Evolutionary conservation across 352 stramenopile genomes (phyloP).

Genomic region (Globisporangium nagaii): DNA sequence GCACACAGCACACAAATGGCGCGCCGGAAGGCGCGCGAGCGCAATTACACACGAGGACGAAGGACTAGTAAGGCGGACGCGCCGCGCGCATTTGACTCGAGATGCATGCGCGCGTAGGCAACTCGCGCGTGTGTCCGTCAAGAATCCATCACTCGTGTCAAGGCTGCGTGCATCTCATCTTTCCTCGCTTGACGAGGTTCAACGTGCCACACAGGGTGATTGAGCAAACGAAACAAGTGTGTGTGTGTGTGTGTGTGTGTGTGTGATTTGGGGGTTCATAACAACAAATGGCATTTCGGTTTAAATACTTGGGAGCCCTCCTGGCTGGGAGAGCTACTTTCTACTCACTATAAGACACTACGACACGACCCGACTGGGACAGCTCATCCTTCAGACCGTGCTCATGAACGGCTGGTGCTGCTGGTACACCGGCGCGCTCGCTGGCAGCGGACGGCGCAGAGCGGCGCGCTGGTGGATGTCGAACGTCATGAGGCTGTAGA

Average conservation of each 20-base stretch:
- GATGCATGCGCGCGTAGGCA: no score
- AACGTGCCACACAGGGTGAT: neutral
- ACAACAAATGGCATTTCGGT: neutral
- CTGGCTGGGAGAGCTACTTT: no score
- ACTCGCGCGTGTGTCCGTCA: neutral
- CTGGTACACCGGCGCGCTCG: slow-evolving; percentile 8
- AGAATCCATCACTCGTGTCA: neutral
- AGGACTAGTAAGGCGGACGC: no score
- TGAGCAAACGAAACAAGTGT: neutral
- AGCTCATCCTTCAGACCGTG: slow-evolving; percentile 26
- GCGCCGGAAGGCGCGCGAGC: no score
- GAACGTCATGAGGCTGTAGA: slow-evolving; percentile 76
- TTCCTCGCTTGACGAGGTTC: neutral
- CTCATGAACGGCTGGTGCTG: slow-evolving; percentile 28
- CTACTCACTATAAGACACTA: slow-evolving; percentile 3
- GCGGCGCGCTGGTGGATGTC: slow-evolving; percentile 29
- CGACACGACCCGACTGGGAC: no score
- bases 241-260: neutral
- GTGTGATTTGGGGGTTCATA: neutral
- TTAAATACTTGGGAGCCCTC: no score
- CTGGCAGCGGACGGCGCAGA: slow-evolving; percentile 5
- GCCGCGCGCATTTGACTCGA: no score
- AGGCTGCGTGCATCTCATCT: neutral
- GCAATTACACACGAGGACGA: no score
- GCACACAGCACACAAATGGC: no score